Evolutionary conservation across 768 basidiomycete genomes (phyloP).

Genomic region (Podaxis sp.): DNA sequence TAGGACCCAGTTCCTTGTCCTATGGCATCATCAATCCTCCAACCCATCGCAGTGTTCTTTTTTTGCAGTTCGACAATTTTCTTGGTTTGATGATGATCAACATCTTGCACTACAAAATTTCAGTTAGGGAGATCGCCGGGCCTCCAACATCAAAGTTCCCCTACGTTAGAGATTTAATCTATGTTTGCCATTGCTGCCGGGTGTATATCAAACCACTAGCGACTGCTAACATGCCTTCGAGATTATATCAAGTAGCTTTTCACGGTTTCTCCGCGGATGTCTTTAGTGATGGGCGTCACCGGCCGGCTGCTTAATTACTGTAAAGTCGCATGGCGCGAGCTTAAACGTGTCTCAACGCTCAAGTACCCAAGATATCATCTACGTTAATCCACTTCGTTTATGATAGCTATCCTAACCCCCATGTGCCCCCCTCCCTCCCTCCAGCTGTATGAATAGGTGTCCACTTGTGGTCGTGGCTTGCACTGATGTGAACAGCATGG

Average conservation of each 20-base stretch:
- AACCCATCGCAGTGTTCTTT: background rate
- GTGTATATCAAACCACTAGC: background rate
- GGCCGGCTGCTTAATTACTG: background rate
- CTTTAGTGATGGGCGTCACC: background rate
- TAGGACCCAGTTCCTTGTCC: background rate
- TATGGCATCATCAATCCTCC: background rate
- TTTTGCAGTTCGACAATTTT: background rate
- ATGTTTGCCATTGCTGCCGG: background rate
- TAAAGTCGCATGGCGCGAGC: background rate
- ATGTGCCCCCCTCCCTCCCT: background rate
- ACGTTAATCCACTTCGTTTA: background rate
- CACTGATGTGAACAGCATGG: background rate
- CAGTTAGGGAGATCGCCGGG: background rate
- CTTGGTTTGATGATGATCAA: background rate
- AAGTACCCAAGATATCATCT: background rate
- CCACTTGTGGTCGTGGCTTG: background rate
- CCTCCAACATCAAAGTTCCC: background rate
- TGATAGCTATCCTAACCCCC: background rate
- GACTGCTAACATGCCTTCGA: background rate
- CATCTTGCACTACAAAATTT: background rate
- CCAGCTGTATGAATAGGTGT: background rate
- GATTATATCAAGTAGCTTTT: background rate
- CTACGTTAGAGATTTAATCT: background rate
- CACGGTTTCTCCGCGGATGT: background rate
- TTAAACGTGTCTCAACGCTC: background rate